Conservation (phyloP, 2,329 filamentous ascomycete species). For the Monosporascus cannonballus region DNA sequence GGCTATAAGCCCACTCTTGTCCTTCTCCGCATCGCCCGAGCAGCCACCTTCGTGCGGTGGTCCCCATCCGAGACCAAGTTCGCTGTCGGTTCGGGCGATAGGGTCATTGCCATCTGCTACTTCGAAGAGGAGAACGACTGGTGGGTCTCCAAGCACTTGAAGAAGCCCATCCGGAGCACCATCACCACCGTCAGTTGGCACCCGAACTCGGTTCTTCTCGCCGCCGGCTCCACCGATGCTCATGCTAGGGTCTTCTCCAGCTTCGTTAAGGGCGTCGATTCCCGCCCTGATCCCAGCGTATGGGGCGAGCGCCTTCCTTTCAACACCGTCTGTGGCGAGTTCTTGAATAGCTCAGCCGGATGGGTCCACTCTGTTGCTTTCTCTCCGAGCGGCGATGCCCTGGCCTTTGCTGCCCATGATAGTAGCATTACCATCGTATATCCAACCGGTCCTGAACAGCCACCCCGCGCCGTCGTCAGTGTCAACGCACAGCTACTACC, state of each 20-base stretch:
- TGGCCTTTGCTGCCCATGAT: conserved; percentile 92
- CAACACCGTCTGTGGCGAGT: conserved; percentile 98
- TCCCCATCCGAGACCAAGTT: conserved; percentile 96
- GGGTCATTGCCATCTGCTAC: conserved; percentile 94
- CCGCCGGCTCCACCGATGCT: conserved; percentile 93
- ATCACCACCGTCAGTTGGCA: conserved; percentile 96
- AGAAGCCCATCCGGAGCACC: conserved; percentile 97
- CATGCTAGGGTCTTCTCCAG: conserved; percentile 91
- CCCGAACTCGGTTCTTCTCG: conserved; percentile 91
- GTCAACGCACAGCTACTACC: conserved; percentile 86
- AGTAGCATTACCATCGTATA: conserved; percentile 97
- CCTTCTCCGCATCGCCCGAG: conserved; percentile 91
- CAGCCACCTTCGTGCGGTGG: conserved; percentile 96
- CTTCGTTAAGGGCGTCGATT: conserved; percentile 93
- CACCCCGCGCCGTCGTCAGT: conserved; percentile 83
- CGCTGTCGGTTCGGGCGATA: conserved; percentile 90
- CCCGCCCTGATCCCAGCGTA: conserved; percentile 73
- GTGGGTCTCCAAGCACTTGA: conserved; percentile 99
- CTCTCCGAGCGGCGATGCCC: conserved; percentile 84
- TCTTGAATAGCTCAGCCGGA: conserved; percentile 88
- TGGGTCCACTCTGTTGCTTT: conserved; percentile 95
- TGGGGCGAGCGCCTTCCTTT: conserved; percentile 97
- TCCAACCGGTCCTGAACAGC: conserved; percentile 82
- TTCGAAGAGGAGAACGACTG: conserved; percentile 99
- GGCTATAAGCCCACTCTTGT: conserved; percentile 98